Conservation (phyloP, 371 early-diverging fungal species). For the Zancudomyces culisetae region DNA sequence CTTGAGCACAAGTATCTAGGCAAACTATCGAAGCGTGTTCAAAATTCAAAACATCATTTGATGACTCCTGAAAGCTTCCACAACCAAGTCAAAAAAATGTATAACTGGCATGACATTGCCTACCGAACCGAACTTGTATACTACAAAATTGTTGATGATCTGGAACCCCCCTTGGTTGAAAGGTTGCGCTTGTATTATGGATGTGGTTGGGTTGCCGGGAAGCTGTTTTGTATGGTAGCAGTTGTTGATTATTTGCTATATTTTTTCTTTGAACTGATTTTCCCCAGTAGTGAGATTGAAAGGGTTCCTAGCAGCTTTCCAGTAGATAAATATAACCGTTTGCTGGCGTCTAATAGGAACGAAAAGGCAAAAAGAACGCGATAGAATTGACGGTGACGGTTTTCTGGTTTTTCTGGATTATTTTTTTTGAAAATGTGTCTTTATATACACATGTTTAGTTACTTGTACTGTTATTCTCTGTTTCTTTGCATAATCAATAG, state of each 20-base stretch:
- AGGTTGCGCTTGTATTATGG: constrained; percentile 64
- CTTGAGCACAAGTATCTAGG: background rate
- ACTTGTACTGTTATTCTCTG: no score
- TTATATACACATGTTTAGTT: no score
- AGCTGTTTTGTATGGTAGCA: constrained; percentile 72
- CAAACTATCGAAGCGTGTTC: background rate
- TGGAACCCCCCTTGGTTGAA: constrained; percentile 58
- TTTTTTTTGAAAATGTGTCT: no score
- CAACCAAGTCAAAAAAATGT: constrained; percentile 73
- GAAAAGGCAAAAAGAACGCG: no score
- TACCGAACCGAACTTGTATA: constrained; percentile 80
- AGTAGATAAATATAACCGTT: no score
- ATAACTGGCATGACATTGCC: constrained; percentile 89
- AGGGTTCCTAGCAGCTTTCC: constrained; percentile 28
- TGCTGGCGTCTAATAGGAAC: no score
- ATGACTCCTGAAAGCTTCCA: constrained; percentile 57
- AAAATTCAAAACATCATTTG: background rate
- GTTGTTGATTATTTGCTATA: constrained; percentile 69
- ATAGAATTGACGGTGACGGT: no score
- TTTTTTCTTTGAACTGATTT: constrained; percentile 62
- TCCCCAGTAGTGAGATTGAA: constrained; percentile 53
- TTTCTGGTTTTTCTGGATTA: no score
- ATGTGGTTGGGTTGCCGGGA: constrained; percentile 83
- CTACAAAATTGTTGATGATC: constrained; percentile 36
- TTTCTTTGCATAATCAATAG: no score